A percentile compares a stretch with the other conserved stretches of the same genome.
Evolutionary conservation across 2,329 filamentous ascomycete species (phyloP).

Genomic region (Chrysoporthe austroafricana): DNA sequence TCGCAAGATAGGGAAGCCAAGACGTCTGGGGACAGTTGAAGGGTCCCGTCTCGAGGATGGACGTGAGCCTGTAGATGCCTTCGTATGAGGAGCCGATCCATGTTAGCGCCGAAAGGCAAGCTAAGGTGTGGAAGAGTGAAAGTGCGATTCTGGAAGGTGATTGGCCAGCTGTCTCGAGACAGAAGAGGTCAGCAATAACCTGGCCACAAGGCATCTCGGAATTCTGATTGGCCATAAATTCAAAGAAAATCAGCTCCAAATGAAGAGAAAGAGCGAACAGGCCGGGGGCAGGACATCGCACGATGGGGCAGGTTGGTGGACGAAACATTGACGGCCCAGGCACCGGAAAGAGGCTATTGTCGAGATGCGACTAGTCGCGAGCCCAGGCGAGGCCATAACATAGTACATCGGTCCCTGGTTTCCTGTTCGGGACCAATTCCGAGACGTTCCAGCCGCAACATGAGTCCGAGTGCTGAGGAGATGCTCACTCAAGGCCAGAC

Average conservation of each 20-base stretch:
- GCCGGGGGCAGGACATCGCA: constrained; percentile 14
- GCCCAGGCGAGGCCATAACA: constrained; percentile 5
- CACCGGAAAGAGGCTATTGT: constrained; percentile 18
- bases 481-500: background rate
- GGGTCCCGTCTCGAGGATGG: constrained; percentile 29
- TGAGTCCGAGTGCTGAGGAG: constrained; percentile 3
- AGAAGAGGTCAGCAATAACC: constrained; percentile 26
- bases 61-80: constrained; percentile 40
- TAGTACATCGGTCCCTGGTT: constrained; percentile 19
- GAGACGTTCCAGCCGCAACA: constrained; percentile 25
- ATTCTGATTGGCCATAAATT: constrained; percentile 31
- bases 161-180: constrained; percentile 31
- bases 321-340: constrained; percentile 20
- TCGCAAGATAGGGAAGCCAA: constrained; percentile 28
- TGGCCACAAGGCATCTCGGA: constrained; percentile 20
- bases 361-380: constrained; percentile 12
- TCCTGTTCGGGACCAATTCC: constrained; percentile 24
- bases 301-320: constrained; percentile 4
- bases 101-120: constrained; percentile 32
- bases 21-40: constrained; percentile 26
- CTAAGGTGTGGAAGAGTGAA: constrained; percentile 32
- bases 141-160: constrained; percentile 31
- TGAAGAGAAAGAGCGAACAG: constrained; percentile 12
- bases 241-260: constrained; percentile 21
- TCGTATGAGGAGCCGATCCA: constrained; percentile 29